Conservation (phyloP, 108 stramenopile species). For the Pinguiococcus pyrenoidosus region DNA sequence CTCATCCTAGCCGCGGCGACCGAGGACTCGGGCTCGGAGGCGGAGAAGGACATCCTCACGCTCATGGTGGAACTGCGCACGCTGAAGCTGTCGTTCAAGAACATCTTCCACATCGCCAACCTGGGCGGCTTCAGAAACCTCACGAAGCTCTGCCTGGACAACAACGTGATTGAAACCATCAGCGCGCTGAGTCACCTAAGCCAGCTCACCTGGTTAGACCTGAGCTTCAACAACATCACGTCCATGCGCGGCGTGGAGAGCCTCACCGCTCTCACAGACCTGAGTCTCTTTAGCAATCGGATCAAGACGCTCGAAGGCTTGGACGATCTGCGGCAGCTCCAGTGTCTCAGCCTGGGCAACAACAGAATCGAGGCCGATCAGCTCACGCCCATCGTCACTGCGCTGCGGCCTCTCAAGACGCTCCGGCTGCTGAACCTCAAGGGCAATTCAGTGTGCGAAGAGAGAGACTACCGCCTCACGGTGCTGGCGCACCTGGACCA, state of each 20-base stretch:
- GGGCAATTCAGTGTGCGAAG: constrained; percentile 45
- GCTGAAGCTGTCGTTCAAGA: constrained; percentile 39
- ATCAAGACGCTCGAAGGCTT: constrained; percentile 37
- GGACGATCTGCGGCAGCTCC: constrained; percentile 37
- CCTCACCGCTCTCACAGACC: constrained; percentile 37
- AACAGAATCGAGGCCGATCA: constrained; percentile 38
- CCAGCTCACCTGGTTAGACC: constrained; percentile 44
- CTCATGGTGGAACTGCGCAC: no score
- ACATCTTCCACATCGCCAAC: constrained; percentile 44
- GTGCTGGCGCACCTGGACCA: constrained; percentile 42
- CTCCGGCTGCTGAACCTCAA: constrained; percentile 41
- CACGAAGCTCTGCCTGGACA: constrained; percentile 49
- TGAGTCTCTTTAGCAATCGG: constrained; percentile 38
- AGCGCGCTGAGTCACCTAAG: constrained; percentile 35
- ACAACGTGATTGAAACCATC: constrained; percentile 41
- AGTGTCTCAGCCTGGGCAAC: constrained; percentile 47
- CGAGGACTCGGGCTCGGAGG: no score
- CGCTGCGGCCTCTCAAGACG: constrained; percentile 32
- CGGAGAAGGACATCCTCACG: no score
- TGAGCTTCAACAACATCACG: constrained; percentile 46
- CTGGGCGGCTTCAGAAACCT: constrained; percentile 36
- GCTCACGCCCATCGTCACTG: constrained; percentile 28
- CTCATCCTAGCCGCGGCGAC: no score
- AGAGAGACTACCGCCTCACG: constrained; percentile 40
- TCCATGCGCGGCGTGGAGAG: constrained; percentile 38